Evolutionary conservation across 441 rosid species (phyloP), one percentile per base, ranked within the genome.

Genomic region (Corymbia calophylla): DNA sequence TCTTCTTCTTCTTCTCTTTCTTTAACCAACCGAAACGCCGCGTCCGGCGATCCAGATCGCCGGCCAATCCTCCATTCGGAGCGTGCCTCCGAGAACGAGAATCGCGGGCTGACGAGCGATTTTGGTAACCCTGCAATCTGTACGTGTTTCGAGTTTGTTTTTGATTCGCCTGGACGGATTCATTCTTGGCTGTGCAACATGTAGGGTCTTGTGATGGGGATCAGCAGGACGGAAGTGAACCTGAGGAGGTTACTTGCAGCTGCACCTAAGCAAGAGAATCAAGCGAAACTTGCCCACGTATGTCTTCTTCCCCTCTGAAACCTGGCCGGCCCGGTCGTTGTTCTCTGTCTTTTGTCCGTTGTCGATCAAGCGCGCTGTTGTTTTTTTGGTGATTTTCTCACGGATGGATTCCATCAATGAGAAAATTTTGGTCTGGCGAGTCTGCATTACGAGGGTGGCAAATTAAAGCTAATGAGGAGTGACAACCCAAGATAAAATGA

Each of bases 161-260:
- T 3, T 8, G 84, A 39, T 73, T 77, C 51, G 14, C n/a, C 17
- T n/a, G 84, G 29, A 23, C 5, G 84, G 25, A 39, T 77, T 21
- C 84, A 23, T 21, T 3, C 16, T 44, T 39, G 18, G n/a, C 8
- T 77, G 49, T 23, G 29, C 49, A 3, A 3, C 29, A 6, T 27
- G 31, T 39, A 89, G 91, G 89, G 85, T 49, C 48, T 53, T 44
- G 87, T 87, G 86, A 97, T 97, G 98, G 96, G 95, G 73, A 94
- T 93, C 87, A 95, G 97, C 91, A 97, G 94, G 94, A 95, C 97
- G 2, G 98, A 97, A 88, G 95, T 97, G 70, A 95, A 97, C 93
- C 86, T 97, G 88, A 91, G 93, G 91, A 95, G 99, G 91, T 92
- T 97, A 91, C 97, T 97, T 54, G 93, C 93, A 4, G 94, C 97